These are phyloP conservation scores for Colletotrichum filicis DNA, from an alignment of 2,329 filamentous ascomycete species.

Conservation along the genomic window DNA sequence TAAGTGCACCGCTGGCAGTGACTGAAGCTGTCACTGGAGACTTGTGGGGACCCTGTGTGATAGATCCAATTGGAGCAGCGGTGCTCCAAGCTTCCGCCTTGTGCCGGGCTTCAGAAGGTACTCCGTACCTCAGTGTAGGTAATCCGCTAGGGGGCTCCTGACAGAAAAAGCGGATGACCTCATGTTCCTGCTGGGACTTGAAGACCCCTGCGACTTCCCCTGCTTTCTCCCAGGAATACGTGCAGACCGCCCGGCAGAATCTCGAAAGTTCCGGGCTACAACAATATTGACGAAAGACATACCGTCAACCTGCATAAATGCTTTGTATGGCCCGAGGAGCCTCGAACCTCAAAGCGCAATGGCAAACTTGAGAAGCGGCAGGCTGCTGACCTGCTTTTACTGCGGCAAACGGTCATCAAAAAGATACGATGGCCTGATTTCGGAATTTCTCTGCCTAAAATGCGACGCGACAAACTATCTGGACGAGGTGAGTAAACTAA, in stretches of 20 bases:
- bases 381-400: slow-evolving; percentile 80
- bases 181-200: slow-evolving; percentile 19
- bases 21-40: background rate
- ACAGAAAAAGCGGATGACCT: slow-evolving; percentile 24
- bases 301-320: slow-evolving; percentile 35
- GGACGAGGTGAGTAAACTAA: slow-evolving; percentile 73
- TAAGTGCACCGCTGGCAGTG: background rate
- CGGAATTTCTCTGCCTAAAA: slow-evolving; percentile 77
- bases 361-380: slow-evolving; percentile 53
- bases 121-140: background rate
- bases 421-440: slow-evolving; percentile 66
- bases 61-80: too few relatives aligned
- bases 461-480: slow-evolving; percentile 92
- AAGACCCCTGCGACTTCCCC: slow-evolving; percentile 24
- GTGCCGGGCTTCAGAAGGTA: too few relatives aligned
- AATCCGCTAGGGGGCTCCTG: background rate
- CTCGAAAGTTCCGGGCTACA: slow-evolving; percentile 37
- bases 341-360: slow-evolving; percentile 43
- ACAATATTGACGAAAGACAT: slow-evolving; percentile 15
- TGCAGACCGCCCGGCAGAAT: slow-evolving; percentile 50
- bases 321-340: slow-evolving; percentile 22
- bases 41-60: slow-evolving; percentile 9
- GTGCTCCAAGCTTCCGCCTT: too few relatives aligned
- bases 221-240: background rate
- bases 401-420: slow-evolving; percentile 77